Base-by-base conservation (phyloP, 2,329 filamentous ascomycete species). In the Scopulariopsis brevicaulis region DNA sequence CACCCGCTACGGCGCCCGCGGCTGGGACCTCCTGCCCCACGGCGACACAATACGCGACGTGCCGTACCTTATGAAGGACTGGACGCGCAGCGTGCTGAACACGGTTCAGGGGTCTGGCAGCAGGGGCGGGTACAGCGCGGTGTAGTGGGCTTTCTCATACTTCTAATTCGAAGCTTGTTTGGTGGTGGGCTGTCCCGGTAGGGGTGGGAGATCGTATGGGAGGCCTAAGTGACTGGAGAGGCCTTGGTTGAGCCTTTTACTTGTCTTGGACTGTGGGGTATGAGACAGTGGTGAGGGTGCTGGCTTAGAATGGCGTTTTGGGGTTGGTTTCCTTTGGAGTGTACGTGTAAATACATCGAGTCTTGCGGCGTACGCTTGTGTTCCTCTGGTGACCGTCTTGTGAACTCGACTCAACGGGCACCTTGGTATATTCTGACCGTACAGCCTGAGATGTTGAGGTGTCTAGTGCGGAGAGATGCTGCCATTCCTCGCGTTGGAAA, bases 21-120 rank as follows among this genome's bases (percentile, higher is more conserved):
- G 94, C 59, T 97, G 92, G 92, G 94, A 97, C 67, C 80, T 96
- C 20, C 78, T 97, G 20, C 94, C 94, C 15, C 93, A 97, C 69
- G 89, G 89, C 63, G 94, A 99, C 71, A 88, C 89, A 0, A 87
- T 97, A 65, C 86, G 93, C 62, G 94, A 99, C 67, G 74, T 96
- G 22, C 94, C 94, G 3, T 97, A 96, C 69, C 80, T 97, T 57
- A 73, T 96, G 62, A 92, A 93, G 73, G 94, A 99, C 71, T 96
- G 89, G 83, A 79, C 83, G 18, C 82, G 90, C 59, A 82, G 86
- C 63, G 85, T 96, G 22, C 75, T 94, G 54, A 91, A 88, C 68
- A 92, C 90, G 0, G 78, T 97, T 11, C 90, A 96, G 71, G 90
- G 90, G 1, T 82, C 86, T 51, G 89, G 90, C 8, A 87, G 85